phyloP scores from a whole-genome alignment of 2,329 filamentous ascomycete genomes.

The Chrysosporium queenslandicum region DNA sequence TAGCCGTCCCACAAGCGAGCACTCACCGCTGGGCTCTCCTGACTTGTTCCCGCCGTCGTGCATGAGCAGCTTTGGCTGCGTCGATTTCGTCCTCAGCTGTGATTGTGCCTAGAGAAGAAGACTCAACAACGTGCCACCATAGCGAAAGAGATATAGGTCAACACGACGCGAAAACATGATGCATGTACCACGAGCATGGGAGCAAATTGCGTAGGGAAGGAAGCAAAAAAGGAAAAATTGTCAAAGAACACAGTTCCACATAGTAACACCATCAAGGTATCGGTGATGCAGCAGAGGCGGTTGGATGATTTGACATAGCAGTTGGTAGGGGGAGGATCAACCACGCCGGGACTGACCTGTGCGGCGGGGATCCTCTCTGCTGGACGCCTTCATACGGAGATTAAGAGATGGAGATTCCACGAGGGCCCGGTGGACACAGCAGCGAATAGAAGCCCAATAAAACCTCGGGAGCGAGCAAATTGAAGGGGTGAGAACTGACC shows the following conservation, averaged over 20 bases:
- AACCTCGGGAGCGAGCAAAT: background rate
- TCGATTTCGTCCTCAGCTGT: constrained; percentile 11
- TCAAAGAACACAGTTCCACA: background rate
- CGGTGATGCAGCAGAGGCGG: background rate
- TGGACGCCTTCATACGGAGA: background rate
- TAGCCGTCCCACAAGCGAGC: background rate
- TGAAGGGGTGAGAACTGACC: constrained; percentile 9
- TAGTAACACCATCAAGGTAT: background rate
- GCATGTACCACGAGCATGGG: constrained; percentile 1
- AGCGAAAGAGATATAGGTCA: background rate
- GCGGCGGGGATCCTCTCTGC: background rate
- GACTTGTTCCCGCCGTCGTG: constrained; percentile 24
- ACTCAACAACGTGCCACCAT: constrained; percentile 3
- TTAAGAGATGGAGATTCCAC: background rate
- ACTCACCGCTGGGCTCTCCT: constrained; percentile 24
- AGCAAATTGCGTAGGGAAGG: constrained; percentile 1
- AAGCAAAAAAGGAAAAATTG: background rate
- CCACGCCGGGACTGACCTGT: background rate
- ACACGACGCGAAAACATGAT: background rate
- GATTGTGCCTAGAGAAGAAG: constrained; percentile 6
- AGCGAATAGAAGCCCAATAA: constrained; percentile 2
- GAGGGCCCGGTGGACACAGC: background rate
- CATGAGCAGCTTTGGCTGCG: constrained; percentile 16
- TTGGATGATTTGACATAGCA: no score
- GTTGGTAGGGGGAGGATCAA: background rate